phyloP scores from a whole-genome alignment of 352 stramenopile species.

The Phytophthora fragariae region DNA sequence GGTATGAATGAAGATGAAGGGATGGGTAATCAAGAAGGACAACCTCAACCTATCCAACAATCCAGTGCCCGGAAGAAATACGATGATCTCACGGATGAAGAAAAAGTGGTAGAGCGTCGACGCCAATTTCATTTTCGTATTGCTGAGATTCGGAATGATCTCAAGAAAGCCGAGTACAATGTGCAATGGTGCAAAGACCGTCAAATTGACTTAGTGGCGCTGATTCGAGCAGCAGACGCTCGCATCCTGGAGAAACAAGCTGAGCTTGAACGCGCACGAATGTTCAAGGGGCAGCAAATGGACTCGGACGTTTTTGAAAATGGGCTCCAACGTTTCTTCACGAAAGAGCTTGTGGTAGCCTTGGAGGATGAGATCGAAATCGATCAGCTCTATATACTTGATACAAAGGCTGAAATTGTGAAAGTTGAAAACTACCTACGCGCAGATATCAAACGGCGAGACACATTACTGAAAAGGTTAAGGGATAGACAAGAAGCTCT shows the following conservation, averaged over 20 bases:
- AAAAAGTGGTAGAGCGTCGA: slow-evolving; percentile 61
- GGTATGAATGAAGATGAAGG: background rate
- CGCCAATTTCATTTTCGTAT: slow-evolving; percentile 84
- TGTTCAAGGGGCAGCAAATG: slow-evolving; percentile 78
- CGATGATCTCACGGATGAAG: slow-evolving; percentile 59
- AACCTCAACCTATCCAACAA: slow-evolving; percentile 18
- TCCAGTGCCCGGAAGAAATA: slow-evolving; percentile 38
- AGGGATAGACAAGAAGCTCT: slow-evolving; percentile 55
- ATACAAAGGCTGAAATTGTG: slow-evolving; percentile 78
- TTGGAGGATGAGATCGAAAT: slow-evolving; percentile 88
- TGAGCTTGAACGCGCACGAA: slow-evolving; percentile 71
- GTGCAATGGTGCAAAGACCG: slow-evolving; percentile 79
- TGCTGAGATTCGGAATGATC: slow-evolving; percentile 56
- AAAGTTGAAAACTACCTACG: slow-evolving; percentile 78
- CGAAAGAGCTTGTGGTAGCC: slow-evolving; percentile 72
- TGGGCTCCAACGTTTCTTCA: slow-evolving; percentile 79
- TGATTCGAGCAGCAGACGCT: slow-evolving; percentile 71
- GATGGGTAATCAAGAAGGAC: slow-evolving; percentile 4
- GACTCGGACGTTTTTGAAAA: slow-evolving; percentile 82
- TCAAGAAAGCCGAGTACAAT: slow-evolving; percentile 79
- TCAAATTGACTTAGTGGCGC: slow-evolving; percentile 69
- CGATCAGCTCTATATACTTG: slow-evolving; percentile 85
- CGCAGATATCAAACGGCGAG: slow-evolving; percentile 55
- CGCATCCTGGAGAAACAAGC: slow-evolving; percentile 85
- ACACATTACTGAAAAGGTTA: slow-evolving; percentile 42